Conservation (phyloP, 139 green algal genomes). For the Trebouxia sp. region DNA sequence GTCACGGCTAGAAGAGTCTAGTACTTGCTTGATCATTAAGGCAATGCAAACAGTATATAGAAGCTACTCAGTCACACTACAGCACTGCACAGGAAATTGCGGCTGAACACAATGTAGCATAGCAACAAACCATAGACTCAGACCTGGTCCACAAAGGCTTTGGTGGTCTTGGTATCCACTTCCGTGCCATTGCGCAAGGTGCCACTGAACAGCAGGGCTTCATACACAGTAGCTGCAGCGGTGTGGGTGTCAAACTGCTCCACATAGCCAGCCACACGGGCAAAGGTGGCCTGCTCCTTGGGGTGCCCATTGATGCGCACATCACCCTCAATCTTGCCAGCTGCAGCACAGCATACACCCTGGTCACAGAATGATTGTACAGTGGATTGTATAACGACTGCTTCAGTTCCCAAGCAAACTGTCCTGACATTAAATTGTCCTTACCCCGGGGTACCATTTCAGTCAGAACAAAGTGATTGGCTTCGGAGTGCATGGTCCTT, state of each 20-base stretch:
- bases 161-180: not conserved
- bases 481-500: no score
- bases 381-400: no score
- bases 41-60: no score
- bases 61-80: no score
- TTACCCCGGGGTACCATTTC: no score
- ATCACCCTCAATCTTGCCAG: conserved; percentile 53
- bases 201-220: conserved; percentile 59
- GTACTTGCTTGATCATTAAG: no score
- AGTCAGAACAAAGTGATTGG: no score
- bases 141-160: not conserved
- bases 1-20: no score
- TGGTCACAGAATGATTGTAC: not conserved
- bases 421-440: no score
- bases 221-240: conserved; percentile 37
- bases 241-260: conserved; percentile 47
- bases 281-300: conserved; percentile 51
- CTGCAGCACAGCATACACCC: conserved; percentile 1
- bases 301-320: conserved; percentile 58
- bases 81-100: no score
- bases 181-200: conserved; percentile 33
- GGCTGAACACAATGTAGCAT: not conserved
- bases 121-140: not conserved
- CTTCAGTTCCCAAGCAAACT: no score
- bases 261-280: conserved; percentile 36